Evolutionary conservation across 306 rosid genomes (phyloP).

Genomic region (Carpinus viminea): DNA sequence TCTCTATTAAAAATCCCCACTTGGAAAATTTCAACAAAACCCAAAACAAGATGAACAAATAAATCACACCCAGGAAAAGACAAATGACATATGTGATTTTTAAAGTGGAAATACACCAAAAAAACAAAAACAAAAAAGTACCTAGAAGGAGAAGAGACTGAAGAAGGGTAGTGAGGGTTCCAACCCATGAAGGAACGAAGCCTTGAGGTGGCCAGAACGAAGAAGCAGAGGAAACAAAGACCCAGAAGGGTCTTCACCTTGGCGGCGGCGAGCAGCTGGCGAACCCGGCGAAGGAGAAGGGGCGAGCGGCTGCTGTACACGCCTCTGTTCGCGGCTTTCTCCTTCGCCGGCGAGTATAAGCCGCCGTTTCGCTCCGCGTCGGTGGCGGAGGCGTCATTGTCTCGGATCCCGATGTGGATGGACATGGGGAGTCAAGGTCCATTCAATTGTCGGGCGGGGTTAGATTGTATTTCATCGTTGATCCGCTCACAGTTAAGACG

Average conservation of each 20-base stretch:
- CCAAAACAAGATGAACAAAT: background rate
- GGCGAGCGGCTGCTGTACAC: conserved; percentile 25
- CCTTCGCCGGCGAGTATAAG: conserved; percentile 55
- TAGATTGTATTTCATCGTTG: background rate
- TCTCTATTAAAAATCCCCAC: background rate
- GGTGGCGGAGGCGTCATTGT: background rate
- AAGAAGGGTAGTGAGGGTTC: conserved; percentile 43
- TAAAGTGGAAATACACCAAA: background rate
- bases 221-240: conserved; percentile 25
- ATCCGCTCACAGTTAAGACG: background rate
- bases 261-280: conserved; percentile 29
- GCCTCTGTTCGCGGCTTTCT: conserved; percentile 50
- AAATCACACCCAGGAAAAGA: background rate
- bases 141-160: conserved; percentile 47
- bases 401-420: conserved; percentile 30
- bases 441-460: conserved; percentile 5
- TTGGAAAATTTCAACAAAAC: background rate
- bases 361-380: conserved; percentile 20
- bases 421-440: conserved; percentile 35
- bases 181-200: conserved; percentile 54
- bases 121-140: background rate
- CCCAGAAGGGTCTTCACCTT: conserved; percentile 40
- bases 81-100: background rate
- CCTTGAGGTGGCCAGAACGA: conserved; percentile 30
- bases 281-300: conserved; percentile 37